Conservation (phyloP, 108 stramenopile species). For the Mediolabrus comicus region DNA sequence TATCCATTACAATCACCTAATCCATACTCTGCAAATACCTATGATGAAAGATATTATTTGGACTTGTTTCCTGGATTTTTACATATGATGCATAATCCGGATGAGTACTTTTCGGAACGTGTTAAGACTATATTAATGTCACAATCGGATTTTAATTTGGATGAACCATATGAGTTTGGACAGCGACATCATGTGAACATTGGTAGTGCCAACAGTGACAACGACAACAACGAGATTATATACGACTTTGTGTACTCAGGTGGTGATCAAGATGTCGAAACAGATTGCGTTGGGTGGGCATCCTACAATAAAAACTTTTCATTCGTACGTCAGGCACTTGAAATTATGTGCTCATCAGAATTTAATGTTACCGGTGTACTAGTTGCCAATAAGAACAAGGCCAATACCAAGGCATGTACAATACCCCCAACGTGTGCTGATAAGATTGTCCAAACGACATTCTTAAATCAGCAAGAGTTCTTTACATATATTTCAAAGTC, state of each 20-base stretch:
- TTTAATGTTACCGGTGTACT: constrained; percentile 51
- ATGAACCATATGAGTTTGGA: constrained; percentile 18
- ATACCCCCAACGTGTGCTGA: constrained; percentile 28
- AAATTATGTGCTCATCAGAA: constrained; percentile 47
- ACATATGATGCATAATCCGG: constrained; percentile 42
- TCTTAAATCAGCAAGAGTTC: constrained; percentile 38
- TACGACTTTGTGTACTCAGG: constrained; percentile 51
- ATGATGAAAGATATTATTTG: constrained; percentile 30
- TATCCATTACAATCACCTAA: constrained; percentile 42
- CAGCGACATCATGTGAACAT: background rate
- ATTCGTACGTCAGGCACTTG: constrained; percentile 44
- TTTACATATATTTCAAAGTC: constrained; percentile 40
- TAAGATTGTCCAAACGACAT: constrained; percentile 45
- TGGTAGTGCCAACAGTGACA: no score
- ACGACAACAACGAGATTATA: constrained; percentile 23
- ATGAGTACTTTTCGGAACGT: constrained; percentile 19
- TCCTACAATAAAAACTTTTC: constrained; percentile 46
- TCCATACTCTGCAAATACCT: constrained; percentile 25
- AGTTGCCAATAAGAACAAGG: constrained; percentile 47
- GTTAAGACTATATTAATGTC: constrained; percentile 37
- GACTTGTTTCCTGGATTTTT: constrained; percentile 49
- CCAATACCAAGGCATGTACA: constrained; percentile 31
- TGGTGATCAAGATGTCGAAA: constrained; percentile 39
- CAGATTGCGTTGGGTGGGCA: constrained; percentile 47
- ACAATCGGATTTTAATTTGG: constrained; percentile 41